Evolutionary conservation across 2,329 filamentous ascomycete species (phyloP).

Genomic region (Podosphaera xanthii): DNA sequence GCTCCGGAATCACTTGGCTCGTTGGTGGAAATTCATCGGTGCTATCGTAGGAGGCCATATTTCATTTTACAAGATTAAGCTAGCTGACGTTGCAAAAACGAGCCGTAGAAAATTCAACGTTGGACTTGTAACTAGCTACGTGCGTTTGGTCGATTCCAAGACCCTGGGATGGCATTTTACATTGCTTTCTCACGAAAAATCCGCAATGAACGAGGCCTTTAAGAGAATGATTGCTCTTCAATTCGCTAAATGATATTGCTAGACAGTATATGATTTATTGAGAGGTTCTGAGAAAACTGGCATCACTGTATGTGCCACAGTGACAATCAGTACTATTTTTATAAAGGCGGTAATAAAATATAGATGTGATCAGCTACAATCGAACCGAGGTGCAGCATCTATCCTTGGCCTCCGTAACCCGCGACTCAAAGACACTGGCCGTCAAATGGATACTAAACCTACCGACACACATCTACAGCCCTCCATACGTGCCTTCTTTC

Average conservation of each 20-base stretch:
- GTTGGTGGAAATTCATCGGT: slow-evolving; percentile 10
- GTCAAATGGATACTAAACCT: background rate
- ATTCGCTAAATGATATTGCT: background rate
- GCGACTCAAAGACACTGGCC: background rate
- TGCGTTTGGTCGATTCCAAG: background rate
- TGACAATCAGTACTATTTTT: background rate
- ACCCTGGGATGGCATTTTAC: background rate
- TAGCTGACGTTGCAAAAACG: background rate
- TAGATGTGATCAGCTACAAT: background rate
- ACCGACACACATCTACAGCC: slow-evolving; percentile 18
- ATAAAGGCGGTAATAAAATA: background rate
- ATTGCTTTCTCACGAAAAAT: background rate
- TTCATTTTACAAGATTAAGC: background rate
- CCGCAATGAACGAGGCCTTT: background rate
- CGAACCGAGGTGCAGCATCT: no score
- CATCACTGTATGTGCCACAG: background rate
- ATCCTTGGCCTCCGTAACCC: no score
- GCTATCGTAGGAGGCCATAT: slow-evolving; percentile 3
- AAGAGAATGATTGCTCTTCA: background rate
- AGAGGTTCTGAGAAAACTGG: no score
- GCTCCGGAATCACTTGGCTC: slow-evolving; percentile 27
- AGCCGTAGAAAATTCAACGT: background rate
- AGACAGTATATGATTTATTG: background rate
- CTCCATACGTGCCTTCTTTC: slow-evolving; percentile 42
- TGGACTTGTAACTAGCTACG: background rate